Conservation (phyloP, 257 asterid species). For the Salvia miltiorrhiza region DNA sequence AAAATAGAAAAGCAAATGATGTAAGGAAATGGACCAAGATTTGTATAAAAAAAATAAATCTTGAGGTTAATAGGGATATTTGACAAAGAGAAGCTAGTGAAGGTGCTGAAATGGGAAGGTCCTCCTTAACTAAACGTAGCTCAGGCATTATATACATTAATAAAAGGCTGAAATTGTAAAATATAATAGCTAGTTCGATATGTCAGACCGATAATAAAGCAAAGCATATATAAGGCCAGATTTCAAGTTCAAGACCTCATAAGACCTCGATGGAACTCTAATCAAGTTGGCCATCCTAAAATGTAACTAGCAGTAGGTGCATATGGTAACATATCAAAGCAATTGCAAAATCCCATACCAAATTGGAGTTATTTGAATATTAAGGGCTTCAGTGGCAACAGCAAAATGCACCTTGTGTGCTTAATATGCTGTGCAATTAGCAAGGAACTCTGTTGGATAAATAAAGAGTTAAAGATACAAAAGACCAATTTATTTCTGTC, state of each 20-base stretch:
- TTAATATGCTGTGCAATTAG: neutral
- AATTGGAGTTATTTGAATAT: neutral
- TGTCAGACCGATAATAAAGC: constrained; percentile 5
- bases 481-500: neutral
- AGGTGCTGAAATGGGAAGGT: constrained; percentile 16
- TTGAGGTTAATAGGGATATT: constrained; percentile 10
- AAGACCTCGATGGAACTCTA: constrained; percentile 10
- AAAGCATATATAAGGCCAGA: neutral
- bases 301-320: neutral
- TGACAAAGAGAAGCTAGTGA: constrained; percentile 8
- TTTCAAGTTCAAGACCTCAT: constrained; percentile 1
- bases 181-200: neutral
- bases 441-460: neutral
- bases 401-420: neutral
- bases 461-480: neutral
- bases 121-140: neutral
- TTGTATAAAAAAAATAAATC: constrained; percentile 5
- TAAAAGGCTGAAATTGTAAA: neutral
- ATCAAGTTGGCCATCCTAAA: constrained; percentile 1
- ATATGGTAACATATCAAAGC: neutral
- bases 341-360: neutral
- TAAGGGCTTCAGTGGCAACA: neutral
- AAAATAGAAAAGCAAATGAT: constrained; percentile 13
- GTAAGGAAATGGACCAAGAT: neutral
- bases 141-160: constrained; percentile 2